phyloP scores from a whole-genome alignment of 2,329 filamentous ascomycete species.

The Trichoderma oligosporum region DNA sequence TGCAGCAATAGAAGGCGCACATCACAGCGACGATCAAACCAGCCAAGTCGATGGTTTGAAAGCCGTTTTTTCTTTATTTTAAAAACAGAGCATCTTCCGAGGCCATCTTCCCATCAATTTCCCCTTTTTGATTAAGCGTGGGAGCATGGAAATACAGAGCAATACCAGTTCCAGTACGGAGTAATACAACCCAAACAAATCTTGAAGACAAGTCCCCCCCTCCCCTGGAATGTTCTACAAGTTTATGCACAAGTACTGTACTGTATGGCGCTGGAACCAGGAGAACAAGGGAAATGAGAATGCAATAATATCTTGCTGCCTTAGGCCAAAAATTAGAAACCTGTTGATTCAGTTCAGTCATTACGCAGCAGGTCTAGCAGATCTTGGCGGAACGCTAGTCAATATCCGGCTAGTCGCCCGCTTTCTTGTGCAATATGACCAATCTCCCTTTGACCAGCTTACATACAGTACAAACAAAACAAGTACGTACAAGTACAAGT shows the following conservation, averaged over 20 bases:
- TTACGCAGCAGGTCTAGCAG: conserved; percentile 7
- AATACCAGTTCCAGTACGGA: too few species aligned
- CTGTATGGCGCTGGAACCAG: too few species aligned
- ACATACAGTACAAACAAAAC: too few species aligned
- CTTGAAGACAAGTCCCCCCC: too few species aligned
- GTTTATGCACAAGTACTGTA: too few species aligned
- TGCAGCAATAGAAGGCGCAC: not conserved
- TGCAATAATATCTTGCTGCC: conserved; percentile 9
- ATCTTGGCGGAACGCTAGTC: not conserved
- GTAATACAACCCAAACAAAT: conserved; percentile 2
- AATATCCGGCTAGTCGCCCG: not conserved
- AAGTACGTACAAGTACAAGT: not conserved
- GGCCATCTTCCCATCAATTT: not conserved
- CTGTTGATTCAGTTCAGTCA: not conserved
- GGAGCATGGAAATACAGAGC: too few species aligned
- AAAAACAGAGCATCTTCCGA: conserved; percentile 15
- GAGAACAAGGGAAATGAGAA: conserved; percentile 7
- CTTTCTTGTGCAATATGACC: conserved; percentile 1
- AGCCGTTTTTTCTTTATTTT: not conserved
- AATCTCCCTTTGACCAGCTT: conserved; percentile 7
- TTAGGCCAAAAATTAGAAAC: conserved; percentile 4
- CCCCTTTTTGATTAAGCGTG: conserved; percentile 10
- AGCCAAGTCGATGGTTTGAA: conserved; percentile 11
- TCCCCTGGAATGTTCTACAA: conserved; percentile 16
- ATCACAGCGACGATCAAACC: not conserved